phyloP scores from a whole-genome alignment of 1,284 basidiomycete species.

The Neonothopanus nambi region DNA sequence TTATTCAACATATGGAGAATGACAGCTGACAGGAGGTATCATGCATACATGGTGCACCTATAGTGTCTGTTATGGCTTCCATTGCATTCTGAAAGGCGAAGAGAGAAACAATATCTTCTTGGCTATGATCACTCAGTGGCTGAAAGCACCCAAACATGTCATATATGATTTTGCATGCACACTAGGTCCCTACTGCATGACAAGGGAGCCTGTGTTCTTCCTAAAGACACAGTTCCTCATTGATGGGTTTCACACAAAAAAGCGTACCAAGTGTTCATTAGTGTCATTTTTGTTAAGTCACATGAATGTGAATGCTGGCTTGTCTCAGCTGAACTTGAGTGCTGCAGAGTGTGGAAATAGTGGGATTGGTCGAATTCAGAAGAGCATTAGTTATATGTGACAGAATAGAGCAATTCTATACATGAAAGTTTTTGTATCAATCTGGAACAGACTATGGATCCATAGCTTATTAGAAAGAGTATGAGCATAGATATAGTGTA shows the following conservation, averaged over 20 bases:
- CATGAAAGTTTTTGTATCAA: slow-evolving; percentile 16
- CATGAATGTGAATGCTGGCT: slow-evolving; percentile 21
- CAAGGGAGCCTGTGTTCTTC: slow-evolving; percentile 25
- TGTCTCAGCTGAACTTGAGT: slow-evolving; percentile 31
- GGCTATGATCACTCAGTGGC: slow-evolving; percentile 28
- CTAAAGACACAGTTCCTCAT: slow-evolving; percentile 30
- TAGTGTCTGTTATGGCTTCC: slow-evolving; percentile 32
- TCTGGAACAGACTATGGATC: slow-evolving; percentile 17
- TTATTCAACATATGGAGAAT: no score
- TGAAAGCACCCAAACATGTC: slow-evolving; percentile 22
- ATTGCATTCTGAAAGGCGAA: slow-evolving; percentile 29
- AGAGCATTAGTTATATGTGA: slow-evolving; percentile 31
- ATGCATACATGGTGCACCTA: slow-evolving; percentile 35
- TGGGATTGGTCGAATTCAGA: slow-evolving; percentile 28
- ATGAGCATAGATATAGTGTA: no score
- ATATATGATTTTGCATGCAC: slow-evolving; percentile 23
- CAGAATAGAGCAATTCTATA: slow-evolving; percentile 28
- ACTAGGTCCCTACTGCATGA: background rate
- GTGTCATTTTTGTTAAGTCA: slow-evolving; percentile 30
- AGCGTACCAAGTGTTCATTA: no score
- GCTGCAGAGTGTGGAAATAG: slow-evolving; percentile 36
- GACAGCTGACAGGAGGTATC: no score
- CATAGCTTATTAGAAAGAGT: no score
- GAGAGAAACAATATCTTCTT: slow-evolving; percentile 35
- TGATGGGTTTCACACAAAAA: no score